Evolutionary conservation across 2,329 filamentous ascomycete genomes (phyloP), one percentile per base, ranked within the genome.

Genomic region (Sarocladium brachiariae): DNA sequence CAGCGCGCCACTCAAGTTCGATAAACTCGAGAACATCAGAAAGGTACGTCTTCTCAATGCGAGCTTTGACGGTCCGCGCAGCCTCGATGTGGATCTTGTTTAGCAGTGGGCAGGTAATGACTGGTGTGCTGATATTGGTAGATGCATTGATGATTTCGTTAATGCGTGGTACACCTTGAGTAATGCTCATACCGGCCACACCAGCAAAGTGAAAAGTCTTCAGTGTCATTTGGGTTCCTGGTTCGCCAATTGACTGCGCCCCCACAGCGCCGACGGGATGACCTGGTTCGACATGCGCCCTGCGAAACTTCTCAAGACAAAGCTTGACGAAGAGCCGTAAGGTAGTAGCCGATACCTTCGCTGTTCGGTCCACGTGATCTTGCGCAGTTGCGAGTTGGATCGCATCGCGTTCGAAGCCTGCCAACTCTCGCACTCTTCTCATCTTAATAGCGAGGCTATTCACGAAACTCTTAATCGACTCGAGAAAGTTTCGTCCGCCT

Each of bases 111-210:
- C 93, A 97, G 6, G 81, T 84, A 58, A 99, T 95, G 63, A 99
- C 86, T 0, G 93, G 93, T 1, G 93, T 99, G 66, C 87, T 95
- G 68, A 99, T 99, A 47, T 76, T 75, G 65, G 89, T 95, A 8
- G 90, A 96, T 4, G 93, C 93, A 70, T 99, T 99, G 82, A 99
- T 99, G 58, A 99, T 99, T 76, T 99, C 93, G 72, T 99, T 99
- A 74, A 99, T 99, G 84, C 93, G 92, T 1, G 93, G 93, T 6
- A 99, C 93, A 87, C 93, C 93, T 64, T 96, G 89, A 0, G 93
- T 99, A 64, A 99, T 96, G 77, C 89, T 96, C 93, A 99, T 97
- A 66, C 92, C 92, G 38, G 93, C 93, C 56, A 99, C 93, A 86
- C 93, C 93, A 64, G 93, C 93, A 74, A 99, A 99, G 86, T 97